A percentile compares a stretch with the other conserved stretches of the same genome.
Evolutionary conservation across 345 rosid species (phyloP).

Genomic region (Odontarrhena argentea): DNA sequence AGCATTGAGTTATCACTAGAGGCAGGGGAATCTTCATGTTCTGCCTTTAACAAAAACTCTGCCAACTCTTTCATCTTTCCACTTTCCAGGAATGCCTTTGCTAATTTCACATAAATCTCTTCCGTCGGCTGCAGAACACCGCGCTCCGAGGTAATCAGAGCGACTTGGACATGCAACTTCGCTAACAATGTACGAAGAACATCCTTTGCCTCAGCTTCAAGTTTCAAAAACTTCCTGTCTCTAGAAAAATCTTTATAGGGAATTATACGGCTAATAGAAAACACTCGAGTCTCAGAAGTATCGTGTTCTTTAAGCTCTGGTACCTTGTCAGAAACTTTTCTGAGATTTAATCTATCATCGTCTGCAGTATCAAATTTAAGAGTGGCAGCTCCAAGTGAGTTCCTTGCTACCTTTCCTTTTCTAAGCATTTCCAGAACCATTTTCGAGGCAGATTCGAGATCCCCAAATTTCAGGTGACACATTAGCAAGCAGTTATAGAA

Average conservation of each 20-base stretch:
- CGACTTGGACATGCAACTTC: constrained; percentile 60
- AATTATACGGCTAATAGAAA: constrained; percentile 38
- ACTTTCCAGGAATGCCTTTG: constrained; percentile 76
- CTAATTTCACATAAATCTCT: constrained; percentile 64
- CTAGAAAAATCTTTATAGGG: constrained; percentile 56
- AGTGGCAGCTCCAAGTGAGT: constrained; percentile 70
- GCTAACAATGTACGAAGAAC: constrained; percentile 55
- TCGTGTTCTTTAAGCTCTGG: constrained; percentile 32
- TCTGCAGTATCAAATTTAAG: constrained; percentile 35
- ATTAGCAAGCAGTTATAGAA: constrained; percentile 73
- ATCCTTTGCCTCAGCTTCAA: constrained; percentile 66
- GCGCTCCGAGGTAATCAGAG: constrained; percentile 61
- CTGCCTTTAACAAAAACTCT: constrained; percentile 70
- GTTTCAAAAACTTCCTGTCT: constrained; percentile 56
- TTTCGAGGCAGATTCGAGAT: constrained; percentile 72
- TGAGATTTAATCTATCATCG: constrained; percentile 32
- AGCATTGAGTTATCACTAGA: constrained; percentile 71
- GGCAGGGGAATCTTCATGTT: constrained; percentile 66
- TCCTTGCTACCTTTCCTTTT: constrained; percentile 72
- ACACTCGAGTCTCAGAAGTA: constrained; percentile 8
- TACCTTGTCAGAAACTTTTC: constrained; percentile 37
- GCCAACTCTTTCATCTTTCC: constrained; percentile 75
- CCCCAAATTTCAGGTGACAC: constrained; percentile 85
- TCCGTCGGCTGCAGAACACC: constrained; percentile 90
- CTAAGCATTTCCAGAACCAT: constrained; percentile 91